Percentiles rank a stretch among this genome's conserved stretches.
Evolutionary conservation across 306 rosid species (phyloP).

Genomic region (Canavalia gladiata): DNA sequence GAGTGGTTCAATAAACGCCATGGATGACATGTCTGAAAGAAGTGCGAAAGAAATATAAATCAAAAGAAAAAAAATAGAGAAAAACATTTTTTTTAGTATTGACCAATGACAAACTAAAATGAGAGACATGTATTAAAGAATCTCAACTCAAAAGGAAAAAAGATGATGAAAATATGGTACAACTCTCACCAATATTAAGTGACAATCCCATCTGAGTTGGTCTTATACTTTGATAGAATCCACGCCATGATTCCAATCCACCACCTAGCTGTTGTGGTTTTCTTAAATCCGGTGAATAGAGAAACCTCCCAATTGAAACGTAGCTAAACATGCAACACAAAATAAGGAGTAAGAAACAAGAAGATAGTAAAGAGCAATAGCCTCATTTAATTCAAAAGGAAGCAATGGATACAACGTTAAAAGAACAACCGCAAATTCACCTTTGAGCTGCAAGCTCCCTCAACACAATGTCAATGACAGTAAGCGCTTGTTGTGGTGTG

Average conservation of each 20-base stretch:
- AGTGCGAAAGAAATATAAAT: conserved; percentile 17
- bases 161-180: not conserved
- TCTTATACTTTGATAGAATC: conserved; percentile 63
- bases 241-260: conserved; percentile 65
- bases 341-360: conserved; percentile 3
- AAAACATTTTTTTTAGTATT: conserved; percentile 14
- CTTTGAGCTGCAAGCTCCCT: conserved; percentile 59
- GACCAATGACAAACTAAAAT: not conserved
- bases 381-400: conserved; percentile 8
- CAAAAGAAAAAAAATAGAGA: not conserved
- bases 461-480: conserved; percentile 58
- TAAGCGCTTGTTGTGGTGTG: conserved; percentile 60
- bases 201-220: conserved; percentile 65
- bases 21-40: conserved; percentile 59
- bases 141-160: not conserved
- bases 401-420: conserved; percentile 21
- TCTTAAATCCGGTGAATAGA: conserved; percentile 57
- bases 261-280: conserved; percentile 60
- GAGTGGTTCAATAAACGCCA: conserved; percentile 63
- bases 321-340: conserved; percentile 45
- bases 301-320: conserved; percentile 58
- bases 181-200: conserved; percentile 57
- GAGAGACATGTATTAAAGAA: not conserved
- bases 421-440: conserved; percentile 42
- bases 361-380: not conserved